These are phyloP conservation scores for Erodium maritimum DNA, from an alignment of 345 rosid genomes.

Conservation along the genomic window DNA sequence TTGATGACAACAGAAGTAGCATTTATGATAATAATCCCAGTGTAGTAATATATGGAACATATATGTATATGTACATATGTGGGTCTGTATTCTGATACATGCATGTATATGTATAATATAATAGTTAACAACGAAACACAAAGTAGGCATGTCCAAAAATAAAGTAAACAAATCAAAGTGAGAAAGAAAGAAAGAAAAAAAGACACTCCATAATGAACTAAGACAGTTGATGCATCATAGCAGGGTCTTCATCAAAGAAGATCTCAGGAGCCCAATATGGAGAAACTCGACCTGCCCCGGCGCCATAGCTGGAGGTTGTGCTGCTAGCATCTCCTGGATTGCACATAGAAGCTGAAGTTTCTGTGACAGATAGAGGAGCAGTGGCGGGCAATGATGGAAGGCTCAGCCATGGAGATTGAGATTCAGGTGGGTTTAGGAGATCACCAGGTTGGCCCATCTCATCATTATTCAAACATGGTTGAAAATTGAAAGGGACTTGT, in stretches of 20 bases:
- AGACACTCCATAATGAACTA: background rate
- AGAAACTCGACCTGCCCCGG: slow-evolving; percentile 3
- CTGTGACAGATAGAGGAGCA: slow-evolving; percentile 3
- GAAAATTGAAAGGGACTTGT: slow-evolving; percentile 22
- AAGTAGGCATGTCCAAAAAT: background rate
- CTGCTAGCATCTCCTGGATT: slow-evolving; percentile 12
- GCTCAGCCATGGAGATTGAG: slow-evolving; percentile 5
- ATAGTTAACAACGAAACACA: background rate
- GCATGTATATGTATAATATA: background rate
- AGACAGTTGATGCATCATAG: slow-evolving; percentile 7
- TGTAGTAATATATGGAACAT: background rate
- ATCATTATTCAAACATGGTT: slow-evolving; percentile 10
- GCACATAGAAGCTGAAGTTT: slow-evolving; percentile 3
- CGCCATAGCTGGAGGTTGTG: slow-evolving; percentile 4
- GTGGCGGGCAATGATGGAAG: slow-evolving; percentile 2
- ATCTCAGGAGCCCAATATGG: slow-evolving; percentile 10
- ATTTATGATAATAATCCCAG: no score
- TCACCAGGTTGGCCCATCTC: slow-evolving; percentile 4
- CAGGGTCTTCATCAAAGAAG: slow-evolving; percentile 7
- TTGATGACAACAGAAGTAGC: background rate
- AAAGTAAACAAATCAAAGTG: no score
- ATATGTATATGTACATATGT: slow-evolving; percentile 1
- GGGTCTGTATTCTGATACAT: background rate
- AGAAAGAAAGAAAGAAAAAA: background rate
- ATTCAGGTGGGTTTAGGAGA: slow-evolving; percentile 2